A percentile compares a stretch with the other conserved stretches of the same genome.
These are phyloP conservation scores for Suhomyces wounanorum DNA, from an alignment of 1,139 yeast genomes.

Conservation along the genomic window DNA sequence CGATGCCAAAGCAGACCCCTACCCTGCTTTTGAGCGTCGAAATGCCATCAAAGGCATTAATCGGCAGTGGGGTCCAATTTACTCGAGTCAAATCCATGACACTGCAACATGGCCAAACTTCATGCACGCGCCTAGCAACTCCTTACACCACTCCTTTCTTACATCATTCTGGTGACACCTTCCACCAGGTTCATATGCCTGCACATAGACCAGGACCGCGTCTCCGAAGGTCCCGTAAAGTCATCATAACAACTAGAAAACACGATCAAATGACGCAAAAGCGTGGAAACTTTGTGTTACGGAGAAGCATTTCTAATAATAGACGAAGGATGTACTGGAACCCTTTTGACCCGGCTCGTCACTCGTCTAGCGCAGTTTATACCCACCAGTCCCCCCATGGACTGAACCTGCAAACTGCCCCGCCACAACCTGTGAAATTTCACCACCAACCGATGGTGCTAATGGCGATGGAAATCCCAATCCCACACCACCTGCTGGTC, in stretches of 20 bases:
- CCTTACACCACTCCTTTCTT: background rate
- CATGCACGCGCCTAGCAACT: too few species aligned
- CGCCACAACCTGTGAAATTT: background rate
- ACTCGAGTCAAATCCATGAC: too few species aligned
- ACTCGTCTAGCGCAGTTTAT: background rate
- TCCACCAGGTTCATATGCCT: background rate
- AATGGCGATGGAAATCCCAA: too few species aligned
- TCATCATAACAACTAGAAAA: background rate
- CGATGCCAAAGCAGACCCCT: too few species aligned
- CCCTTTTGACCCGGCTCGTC: background rate
- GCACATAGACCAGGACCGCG: background rate
- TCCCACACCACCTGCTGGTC: background rate
- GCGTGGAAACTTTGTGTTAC: background rate
- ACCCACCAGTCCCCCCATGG: background rate
- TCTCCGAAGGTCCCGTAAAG: background rate
- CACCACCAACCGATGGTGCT: background rate
- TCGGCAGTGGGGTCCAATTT: too few species aligned
- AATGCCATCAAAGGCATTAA: too few species aligned
- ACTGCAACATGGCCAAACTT: too few species aligned
- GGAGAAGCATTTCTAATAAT: background rate
- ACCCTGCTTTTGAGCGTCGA: too few species aligned
- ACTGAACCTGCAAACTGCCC: background rate
- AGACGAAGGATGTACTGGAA: background rate
- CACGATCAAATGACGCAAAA: background rate
- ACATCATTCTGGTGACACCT: background rate